Conservation (phyloP, 73 alveolate genomes). For the Paramecium octaurelia region DNA sequence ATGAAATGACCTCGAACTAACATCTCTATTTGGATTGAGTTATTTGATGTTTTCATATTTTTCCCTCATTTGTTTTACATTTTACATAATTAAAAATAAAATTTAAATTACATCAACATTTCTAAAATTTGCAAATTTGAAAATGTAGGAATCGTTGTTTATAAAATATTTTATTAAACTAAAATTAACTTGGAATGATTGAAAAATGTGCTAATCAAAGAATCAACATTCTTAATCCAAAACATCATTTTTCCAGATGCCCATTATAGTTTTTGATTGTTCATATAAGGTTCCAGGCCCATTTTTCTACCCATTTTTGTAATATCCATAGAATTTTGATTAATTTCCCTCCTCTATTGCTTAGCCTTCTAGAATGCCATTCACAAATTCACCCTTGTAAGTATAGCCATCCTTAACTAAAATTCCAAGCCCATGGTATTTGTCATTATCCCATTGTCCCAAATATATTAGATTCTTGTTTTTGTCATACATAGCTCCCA, state of each 20-base stretch:
- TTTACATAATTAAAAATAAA: background rate
- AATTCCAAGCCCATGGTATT: slow-evolving; percentile 31
- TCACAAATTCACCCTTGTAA: slow-evolving; percentile 12
- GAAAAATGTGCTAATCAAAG: background rate
- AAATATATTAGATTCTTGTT: background rate
- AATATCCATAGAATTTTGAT: background rate
- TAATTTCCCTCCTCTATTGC: background rate
- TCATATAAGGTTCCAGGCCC: slow-evolving; percentile 19
- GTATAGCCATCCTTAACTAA: background rate
- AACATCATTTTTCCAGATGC: background rate
- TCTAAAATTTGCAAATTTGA: background rate
- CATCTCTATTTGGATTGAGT: background rate
- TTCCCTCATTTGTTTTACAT: slow-evolving; percentile 10
- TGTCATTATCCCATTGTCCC: slow-evolving; percentile 43
- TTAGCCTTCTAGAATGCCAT: background rate
- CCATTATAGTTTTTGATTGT: background rate
- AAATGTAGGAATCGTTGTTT: background rate
- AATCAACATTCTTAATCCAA: slow-evolving; percentile 24
- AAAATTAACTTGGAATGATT: background rate
- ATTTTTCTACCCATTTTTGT: background rate
- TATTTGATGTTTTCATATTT: background rate
- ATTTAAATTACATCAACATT: background rate
- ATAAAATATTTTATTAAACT: background rate
- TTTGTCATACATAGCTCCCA: slow-evolving; percentile 12
- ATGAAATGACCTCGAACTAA: background rate